These are phyloP conservation scores for Nicotiana undulata DNA, from an alignment of 257 asterid genomes.

Conservation along the genomic window DNA sequence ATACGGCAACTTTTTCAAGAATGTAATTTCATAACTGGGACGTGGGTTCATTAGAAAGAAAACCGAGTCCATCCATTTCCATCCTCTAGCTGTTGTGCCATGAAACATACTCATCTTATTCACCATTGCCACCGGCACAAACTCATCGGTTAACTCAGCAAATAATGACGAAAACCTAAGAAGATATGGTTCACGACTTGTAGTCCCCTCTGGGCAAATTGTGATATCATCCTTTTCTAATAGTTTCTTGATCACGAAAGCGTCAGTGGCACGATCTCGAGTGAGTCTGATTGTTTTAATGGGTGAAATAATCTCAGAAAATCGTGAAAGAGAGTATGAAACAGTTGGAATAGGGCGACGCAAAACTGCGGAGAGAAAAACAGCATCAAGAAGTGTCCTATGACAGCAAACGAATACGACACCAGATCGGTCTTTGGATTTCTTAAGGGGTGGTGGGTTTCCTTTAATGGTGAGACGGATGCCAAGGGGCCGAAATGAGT, in stretches of 20 bases:
- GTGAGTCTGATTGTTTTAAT: slow-evolving; percentile 13
- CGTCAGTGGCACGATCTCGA: slow-evolving; percentile 14
- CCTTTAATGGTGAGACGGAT: slow-evolving; percentile 15
- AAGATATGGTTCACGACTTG: slow-evolving; percentile 40
- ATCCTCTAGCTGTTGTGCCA: slow-evolving; percentile 48
- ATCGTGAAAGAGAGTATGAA: slow-evolving; percentile 18
- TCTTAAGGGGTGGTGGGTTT: background rate
- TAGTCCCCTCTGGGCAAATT: slow-evolving; percentile 37
- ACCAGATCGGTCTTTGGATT: background rate
- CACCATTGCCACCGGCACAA: slow-evolving; percentile 39
- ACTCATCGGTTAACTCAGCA: slow-evolving; percentile 39
- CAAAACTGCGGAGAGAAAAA: slow-evolving; percentile 13
- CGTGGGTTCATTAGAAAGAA: slow-evolving; percentile 38
- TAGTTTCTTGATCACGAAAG: slow-evolving; percentile 10
- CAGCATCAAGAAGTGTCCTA: slow-evolving; percentile 12
- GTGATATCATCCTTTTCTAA: slow-evolving; percentile 8
- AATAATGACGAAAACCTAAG: slow-evolving; percentile 37
- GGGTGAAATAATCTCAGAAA: slow-evolving; percentile 11
- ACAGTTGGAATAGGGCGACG: slow-evolving; percentile 14
- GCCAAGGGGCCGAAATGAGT: background rate
- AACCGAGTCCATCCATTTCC: slow-evolving; percentile 38
- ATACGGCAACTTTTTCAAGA: slow-evolving; percentile 23
- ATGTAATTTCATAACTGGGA: slow-evolving; percentile 27
- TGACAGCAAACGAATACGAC: slow-evolving; percentile 23
- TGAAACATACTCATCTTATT: slow-evolving; percentile 40